These are phyloP conservation scores for Vicia sativa DNA, from an alignment of 306 rosid genomes.

Conservation along the genomic window DNA sequence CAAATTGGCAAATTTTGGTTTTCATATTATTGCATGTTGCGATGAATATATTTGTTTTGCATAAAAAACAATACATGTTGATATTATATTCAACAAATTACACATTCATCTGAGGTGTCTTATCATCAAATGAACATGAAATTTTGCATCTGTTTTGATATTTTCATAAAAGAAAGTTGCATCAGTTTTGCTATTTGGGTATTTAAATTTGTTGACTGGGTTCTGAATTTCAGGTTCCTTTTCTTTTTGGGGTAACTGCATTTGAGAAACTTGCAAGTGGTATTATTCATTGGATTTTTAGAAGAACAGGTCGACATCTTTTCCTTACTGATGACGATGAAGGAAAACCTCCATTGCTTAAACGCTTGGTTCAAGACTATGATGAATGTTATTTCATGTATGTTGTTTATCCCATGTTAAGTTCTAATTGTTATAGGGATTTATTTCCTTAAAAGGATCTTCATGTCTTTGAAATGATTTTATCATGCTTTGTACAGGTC, in stretches of 20 bases:
- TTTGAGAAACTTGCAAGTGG: constrained; percentile 75
- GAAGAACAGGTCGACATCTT: constrained; percentile 97
- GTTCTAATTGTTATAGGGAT: constrained; percentile 11
- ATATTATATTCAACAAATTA: constrained; percentile 11
- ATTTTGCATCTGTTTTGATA: constrained; percentile 14
- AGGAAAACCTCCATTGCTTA: constrained; percentile 91
- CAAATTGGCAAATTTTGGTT: neutral
- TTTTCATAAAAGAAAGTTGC: constrained; percentile 18
- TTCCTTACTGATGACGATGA: constrained; percentile 79
- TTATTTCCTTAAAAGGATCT: constrained; percentile 24
- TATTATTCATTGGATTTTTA: constrained; percentile 86
- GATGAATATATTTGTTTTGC: constrained; percentile 19
- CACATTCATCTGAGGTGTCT: constrained; percentile 11
- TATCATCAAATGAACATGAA: constrained; percentile 17
- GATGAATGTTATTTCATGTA: constrained; percentile 79
- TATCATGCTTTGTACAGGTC: constrained; percentile 66
- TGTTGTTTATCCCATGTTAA: constrained; percentile 36
- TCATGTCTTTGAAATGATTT: constrained; percentile 24
- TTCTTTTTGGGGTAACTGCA: constrained; percentile 91
- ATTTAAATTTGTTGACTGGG: constrained; percentile 20
- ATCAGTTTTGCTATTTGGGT: constrained; percentile 9
- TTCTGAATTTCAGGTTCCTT: constrained; percentile 76
- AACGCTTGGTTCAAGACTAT: constrained; percentile 79
- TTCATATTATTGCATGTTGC: constrained; percentile 31
- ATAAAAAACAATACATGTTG: constrained; percentile 15